These are phyloP conservation scores for Boletus holoroseus DNA, from an alignment of 1,284 basidiomycete genomes.

Conservation along the genomic window DNA sequence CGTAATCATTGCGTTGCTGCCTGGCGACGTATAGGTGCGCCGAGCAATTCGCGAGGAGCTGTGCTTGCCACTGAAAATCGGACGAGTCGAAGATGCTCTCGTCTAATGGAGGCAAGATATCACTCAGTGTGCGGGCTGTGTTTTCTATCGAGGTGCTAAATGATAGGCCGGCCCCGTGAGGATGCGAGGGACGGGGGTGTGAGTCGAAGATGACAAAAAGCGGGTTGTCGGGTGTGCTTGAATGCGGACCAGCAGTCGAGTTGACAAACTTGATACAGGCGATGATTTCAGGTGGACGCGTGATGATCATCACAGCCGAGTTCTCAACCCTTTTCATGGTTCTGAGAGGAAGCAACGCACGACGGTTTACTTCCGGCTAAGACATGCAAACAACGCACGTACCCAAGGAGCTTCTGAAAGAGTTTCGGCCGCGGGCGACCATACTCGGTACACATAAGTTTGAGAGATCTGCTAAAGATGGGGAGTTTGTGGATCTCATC, in stretches of 20 bases:
- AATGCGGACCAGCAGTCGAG: background rate
- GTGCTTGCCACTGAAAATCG: constrained; percentile 56
- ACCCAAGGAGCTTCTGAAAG: constrained; percentile 47
- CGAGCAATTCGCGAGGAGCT: constrained; percentile 55
- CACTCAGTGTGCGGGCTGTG: constrained; percentile 42
- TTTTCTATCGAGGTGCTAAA: constrained; percentile 40
- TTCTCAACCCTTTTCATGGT: constrained; percentile 28
- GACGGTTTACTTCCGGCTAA: background rate
- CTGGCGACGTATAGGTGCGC: constrained; percentile 46
- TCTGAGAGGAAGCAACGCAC: constrained; percentile 22
- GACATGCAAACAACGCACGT: constrained; percentile 3
- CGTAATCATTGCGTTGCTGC: constrained; percentile 12
- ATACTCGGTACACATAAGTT: constrained; percentile 37
- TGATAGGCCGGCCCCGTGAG: constrained; percentile 52
- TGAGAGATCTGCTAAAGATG: constrained; percentile 40
- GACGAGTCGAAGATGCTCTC: constrained; percentile 38
- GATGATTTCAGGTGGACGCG: constrained; percentile 64
- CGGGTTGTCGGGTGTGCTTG: constrained; percentile 13
- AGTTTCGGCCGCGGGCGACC: constrained; percentile 35
- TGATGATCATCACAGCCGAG: constrained; percentile 50
- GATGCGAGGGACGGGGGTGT: constrained; percentile 55
- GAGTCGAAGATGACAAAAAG: constrained; percentile 61
- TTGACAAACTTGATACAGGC: constrained; percentile 47
- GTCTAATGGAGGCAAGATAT: constrained; percentile 47
- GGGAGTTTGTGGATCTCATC: constrained; percentile 45